phyloP scores from a whole-genome alignment of 192 early-diverging fungal species.

The Gaertneriomyces semiglobifer region DNA sequence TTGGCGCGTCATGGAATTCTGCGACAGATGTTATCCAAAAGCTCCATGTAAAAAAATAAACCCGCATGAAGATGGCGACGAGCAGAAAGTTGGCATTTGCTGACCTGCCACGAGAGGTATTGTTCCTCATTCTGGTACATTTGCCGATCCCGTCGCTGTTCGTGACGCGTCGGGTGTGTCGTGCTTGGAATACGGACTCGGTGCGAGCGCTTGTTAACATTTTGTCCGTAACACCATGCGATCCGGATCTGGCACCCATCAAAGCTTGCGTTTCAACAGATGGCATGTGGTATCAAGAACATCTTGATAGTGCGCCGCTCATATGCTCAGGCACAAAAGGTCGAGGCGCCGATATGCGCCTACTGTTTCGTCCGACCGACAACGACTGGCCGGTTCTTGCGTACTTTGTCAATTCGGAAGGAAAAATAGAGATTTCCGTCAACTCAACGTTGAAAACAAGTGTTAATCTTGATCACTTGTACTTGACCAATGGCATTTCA shows the following conservation, averaged over 20 bases:
- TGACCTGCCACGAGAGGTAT: background rate
- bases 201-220: background rate
- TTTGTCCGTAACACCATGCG: background rate
- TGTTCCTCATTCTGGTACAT: background rate
- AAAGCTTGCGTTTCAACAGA: background rate
- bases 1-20: no score
- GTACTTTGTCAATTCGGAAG: slow-evolving; percentile 18
- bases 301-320: background rate
- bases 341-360: slow-evolving; percentile 1
- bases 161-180: background rate
- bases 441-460: background rate
- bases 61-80: no score
- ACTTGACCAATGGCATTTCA: background rate
- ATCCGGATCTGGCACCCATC: background rate
- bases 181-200: background rate
- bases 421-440: slow-evolving; percentile 1
- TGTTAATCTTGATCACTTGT: background rate
- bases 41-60: no score
- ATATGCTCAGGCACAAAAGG: background rate
- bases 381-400: slow-evolving; percentile 9
- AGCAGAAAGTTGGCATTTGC: no score
- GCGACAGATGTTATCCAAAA: no score
- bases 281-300: background rate
- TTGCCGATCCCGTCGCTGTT: background rate
- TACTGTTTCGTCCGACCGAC: slow-evolving; percentile 5